These are phyloP conservation scores for Punctularia strigosozonata DNA, from an alignment of 768 basidiomycete species.

Conservation along the genomic window DNA sequence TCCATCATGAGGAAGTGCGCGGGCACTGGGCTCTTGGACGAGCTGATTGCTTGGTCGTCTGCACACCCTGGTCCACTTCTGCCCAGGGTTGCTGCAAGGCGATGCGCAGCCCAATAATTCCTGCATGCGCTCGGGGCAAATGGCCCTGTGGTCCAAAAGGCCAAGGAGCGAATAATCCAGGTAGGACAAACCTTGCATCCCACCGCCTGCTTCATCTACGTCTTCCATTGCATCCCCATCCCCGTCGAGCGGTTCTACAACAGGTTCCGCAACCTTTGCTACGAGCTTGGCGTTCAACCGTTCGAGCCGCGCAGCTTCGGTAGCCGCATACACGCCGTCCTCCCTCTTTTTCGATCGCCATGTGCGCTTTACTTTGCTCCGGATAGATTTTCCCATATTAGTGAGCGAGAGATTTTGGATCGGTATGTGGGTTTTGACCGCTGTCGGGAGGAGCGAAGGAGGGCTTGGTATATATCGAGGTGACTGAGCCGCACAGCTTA, in stretches of 20 bases:
- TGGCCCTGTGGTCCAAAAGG: slow-evolving; percentile 43
- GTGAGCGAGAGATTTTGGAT: not conserved
- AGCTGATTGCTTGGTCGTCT: slow-evolving; percentile 2
- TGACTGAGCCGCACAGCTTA: too few relatives aligned
- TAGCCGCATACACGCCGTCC: slow-evolving; percentile 60
- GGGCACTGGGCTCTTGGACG: not conserved
- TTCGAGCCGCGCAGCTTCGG: slow-evolving; percentile 65
- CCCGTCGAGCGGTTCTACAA: slow-evolving; percentile 1
- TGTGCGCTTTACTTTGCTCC: slow-evolving; percentile 72
- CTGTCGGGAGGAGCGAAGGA: not conserved
- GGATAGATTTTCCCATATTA: slow-evolving; percentile 70
- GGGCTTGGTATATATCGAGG: not conserved
- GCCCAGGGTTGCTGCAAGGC: not conserved
- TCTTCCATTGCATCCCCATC: slow-evolving; percentile 22
- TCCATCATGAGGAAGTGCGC: not conserved
- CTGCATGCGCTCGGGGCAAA: slow-evolving; percentile 40
- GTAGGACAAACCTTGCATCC: slow-evolving; percentile 5
- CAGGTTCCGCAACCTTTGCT: slow-evolving; percentile 13
- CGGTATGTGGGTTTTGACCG: too few relatives aligned
- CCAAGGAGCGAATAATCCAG: slow-evolving; percentile 44
- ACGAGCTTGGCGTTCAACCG: slow-evolving; percentile 59
- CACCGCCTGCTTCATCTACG: slow-evolving; percentile 16
- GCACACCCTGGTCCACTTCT: not conserved
- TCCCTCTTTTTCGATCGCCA: slow-evolving; percentile 72
- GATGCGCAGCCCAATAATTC: slow-evolving; percentile 12